Evolutionary conservation across 495 filamentous ascomycete genomes (phyloP).

Genomic region (Xylaria scruposa): DNA sequence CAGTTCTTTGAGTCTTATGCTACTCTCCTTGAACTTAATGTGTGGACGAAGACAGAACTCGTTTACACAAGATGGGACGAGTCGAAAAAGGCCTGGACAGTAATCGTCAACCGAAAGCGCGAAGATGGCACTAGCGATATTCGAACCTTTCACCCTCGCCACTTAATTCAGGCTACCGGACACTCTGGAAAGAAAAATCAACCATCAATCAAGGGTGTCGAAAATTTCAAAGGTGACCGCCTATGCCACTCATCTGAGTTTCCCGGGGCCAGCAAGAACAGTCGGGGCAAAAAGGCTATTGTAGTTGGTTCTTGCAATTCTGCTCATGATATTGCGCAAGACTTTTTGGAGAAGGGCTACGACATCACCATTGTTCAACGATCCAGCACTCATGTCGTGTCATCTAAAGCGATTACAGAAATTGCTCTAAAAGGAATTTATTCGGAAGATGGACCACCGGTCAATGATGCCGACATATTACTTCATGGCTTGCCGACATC

Average conservation of each 20-base stretch:
- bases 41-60: slow-evolving; percentile 64
- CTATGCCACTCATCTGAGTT: slow-evolving; percentile 74
- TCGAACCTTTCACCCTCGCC: slow-evolving; percentile 55
- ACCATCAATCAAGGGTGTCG: slow-evolving; percentile 62
- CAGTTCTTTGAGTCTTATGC: slow-evolving; percentile 76
- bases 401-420: slow-evolving; percentile 55
- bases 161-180: slow-evolving; percentile 70
- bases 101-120: slow-evolving; percentile 53
- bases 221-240: slow-evolving; percentile 54
- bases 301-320: slow-evolving; percentile 70
- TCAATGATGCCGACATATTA: slow-evolving; percentile 62
- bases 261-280: slow-evolving; percentile 56
- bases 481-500: slow-evolving; percentile 57
- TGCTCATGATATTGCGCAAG: slow-evolving; percentile 70
- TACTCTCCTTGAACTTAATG: slow-evolving; percentile 68
- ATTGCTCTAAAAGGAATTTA: slow-evolving; percentile 61
- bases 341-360: slow-evolving; percentile 68
- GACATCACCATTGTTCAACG: slow-evolving; percentile 71
- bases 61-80: slow-evolving; percentile 58
- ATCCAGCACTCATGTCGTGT: slow-evolving; percentile 63
- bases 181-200: slow-evolving; percentile 69
- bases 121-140: slow-evolving; percentile 53
- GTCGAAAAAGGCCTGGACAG: slow-evolving; percentile 59
- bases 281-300: slow-evolving; percentile 65
- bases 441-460: slow-evolving; percentile 55